These are phyloP conservation scores for Didymella segeticola DNA, from an alignment of 2,329 filamentous ascomycete species.

Conservation along the genomic window DNA sequence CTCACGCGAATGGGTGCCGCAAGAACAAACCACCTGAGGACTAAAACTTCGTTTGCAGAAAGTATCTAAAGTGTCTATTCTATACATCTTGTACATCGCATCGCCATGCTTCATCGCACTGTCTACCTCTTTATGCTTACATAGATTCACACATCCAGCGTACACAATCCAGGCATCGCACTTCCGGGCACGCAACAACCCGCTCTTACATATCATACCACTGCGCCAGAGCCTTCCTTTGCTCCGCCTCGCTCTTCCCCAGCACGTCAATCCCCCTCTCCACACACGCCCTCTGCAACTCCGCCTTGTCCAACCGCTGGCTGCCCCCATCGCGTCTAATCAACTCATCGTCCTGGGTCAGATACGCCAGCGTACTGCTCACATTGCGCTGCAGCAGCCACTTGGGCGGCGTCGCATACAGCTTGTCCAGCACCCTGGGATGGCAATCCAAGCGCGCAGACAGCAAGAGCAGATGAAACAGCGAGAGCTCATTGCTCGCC, in stretches of 20 bases:
- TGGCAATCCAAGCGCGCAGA: conserved; percentile 34
- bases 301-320: conserved; percentile 63
- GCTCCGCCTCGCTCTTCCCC: conserved; percentile 36
- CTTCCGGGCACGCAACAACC: not conserved
- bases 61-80: not conserved
- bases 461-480: conserved; percentile 29
- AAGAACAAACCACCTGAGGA: not conserved
- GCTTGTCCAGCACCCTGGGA: conserved; percentile 46
- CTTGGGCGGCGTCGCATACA: conserved; percentile 52
- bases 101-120: not conserved
- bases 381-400: conserved; percentile 64
- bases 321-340: conserved; percentile 70
- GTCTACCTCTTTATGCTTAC: not conserved
- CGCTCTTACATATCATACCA: conserved; percentile 23
- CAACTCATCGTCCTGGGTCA: conserved; percentile 74
- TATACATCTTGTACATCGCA: not conserved
- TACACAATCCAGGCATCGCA: not conserved
- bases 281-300: conserved; percentile 73
- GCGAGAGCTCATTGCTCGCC: conserved; percentile 8
- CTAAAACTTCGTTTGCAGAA: not conserved
- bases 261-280: conserved; percentile 54
- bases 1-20: not conserved
- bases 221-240: conserved; percentile 31
- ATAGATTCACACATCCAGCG: not conserved
- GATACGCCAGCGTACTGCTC: conserved; percentile 63